Evolutionary conservation across 192 early-diverging fungal genomes (phyloP), one percentile per base, ranked within the genome.

Genomic region (Glomus cerebriforme): DNA sequence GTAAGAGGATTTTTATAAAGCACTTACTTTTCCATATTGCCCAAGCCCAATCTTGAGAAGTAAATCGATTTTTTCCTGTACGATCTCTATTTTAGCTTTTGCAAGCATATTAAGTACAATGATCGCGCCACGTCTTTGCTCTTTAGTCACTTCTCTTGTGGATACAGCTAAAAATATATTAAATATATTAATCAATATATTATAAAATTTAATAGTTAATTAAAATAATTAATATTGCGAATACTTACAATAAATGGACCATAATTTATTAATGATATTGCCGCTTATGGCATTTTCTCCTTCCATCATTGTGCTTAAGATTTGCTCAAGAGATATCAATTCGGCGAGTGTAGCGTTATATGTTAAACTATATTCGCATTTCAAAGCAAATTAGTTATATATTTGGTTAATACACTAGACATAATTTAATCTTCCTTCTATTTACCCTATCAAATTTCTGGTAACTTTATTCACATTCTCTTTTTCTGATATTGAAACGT

Each of bases 61-160:
- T 3, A 92, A 78, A 71, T 99, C 97, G 29, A 95, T 90, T 78
- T 96, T 95, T 49, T 97, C 91, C 0, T 92, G 85, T 35, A 98
- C 92, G 79, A 98, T 92, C 15, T 92, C 89, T 34, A 89, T 90
- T 34, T 90, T 92, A 5, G 95, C 92, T 77, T 96, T 96, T 7
- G 95, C 96, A 68, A 99, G 75, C 96, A 98, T 99, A 24, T 93
- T 91, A 6, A 99, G 83, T 58, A 99, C 91, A 60, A 97, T 95
- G 29, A 99, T 93, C 1, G 97, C 95, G 10, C 96, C 95, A 24
- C 94, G 89, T 15, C 97, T 91, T 80, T 95, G 90, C 2, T 85
- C 85, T 7, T 91, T 89, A 27, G 93, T 85, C 39, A 94, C 88
- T 26, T 90, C 87, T 35, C 87, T 87, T 67, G 88, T 86, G 63